Conservation (phyloP, 1,139 yeast species). For the Nadsonia commutata region DNA sequence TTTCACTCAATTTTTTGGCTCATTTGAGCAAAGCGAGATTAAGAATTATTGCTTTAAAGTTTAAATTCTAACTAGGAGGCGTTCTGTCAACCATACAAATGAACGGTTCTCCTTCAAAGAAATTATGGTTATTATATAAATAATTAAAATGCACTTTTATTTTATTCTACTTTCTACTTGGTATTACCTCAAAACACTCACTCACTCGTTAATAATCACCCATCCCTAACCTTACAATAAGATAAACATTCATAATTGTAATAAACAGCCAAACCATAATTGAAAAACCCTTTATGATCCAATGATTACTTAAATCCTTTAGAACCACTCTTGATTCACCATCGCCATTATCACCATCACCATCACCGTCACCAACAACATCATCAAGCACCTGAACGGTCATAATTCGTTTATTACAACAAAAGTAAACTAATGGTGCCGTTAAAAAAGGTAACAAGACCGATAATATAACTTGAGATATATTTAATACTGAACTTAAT, state of each 20-base stretch:
- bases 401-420: conserved; percentile 55
- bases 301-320: conserved; percentile 14
- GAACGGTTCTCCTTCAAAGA: no score
- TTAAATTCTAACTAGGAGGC: no score
- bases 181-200: no score
- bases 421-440: conserved; percentile 77
- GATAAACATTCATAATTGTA: conserved; percentile 49
- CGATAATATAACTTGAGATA: conserved; percentile 78
- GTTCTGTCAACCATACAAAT: no score
- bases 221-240: conserved; percentile 46
- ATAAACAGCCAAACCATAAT: conserved; percentile 48
- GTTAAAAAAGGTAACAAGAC: conserved; percentile 75
- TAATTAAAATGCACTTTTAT: no score
- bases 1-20: no score
- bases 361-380: conserved; percentile 4
- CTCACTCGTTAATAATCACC: conserved; percentile 1
- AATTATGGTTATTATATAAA: no score
- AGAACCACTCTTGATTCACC: background rate
- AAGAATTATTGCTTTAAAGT: no score
- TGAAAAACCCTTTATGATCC: conserved; percentile 38
- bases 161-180: no score
- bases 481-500: conserved; percentile 61
- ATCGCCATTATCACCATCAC: conserved; percentile 4
- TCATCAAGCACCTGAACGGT: conserved; percentile 7
- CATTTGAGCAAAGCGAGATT: no score